Conservation (phyloP, 345 rosid genomes). For the Iberis pinnata region DNA sequence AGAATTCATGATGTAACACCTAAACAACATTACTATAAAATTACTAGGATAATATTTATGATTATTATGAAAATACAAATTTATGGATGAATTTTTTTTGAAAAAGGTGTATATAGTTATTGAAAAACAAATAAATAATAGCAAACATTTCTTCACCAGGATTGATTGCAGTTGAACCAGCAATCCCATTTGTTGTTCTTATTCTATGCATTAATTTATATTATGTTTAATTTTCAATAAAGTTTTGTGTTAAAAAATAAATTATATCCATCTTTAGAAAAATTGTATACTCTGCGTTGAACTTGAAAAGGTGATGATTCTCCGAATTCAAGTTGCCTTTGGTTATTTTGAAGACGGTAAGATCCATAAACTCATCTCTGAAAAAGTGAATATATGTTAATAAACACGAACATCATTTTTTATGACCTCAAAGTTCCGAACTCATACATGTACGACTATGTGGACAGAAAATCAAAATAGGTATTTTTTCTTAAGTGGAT, state of each 20-base stretch:
- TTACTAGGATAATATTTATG: no score
- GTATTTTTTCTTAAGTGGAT: no score
- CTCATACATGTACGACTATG: no score
- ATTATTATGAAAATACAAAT: no score
- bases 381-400: background rate
- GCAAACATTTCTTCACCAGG: background rate
- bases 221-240: background rate
- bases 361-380: background rate
- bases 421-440: no score
- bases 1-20: no score
- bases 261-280: background rate
- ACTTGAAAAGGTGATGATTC: background rate
- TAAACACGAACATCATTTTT: background rate
- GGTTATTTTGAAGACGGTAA: background rate
- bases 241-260: background rate
- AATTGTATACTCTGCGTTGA: slow-evolving; percentile 12
- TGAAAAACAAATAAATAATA: background rate
- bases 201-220: slow-evolving; percentile 1
- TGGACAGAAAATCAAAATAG: no score
- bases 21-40: no score
- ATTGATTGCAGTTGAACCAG: slow-evolving; percentile 1
- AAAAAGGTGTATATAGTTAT: background rate
- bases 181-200: background rate
- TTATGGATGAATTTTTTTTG: background rate
- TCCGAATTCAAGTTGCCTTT: background rate